Percentiles rank a stretch among this genome's conserved stretches.
phyloP scores from a whole-genome alignment of 129 eudicot species.

The Oenanthe sinensis region DNA sequence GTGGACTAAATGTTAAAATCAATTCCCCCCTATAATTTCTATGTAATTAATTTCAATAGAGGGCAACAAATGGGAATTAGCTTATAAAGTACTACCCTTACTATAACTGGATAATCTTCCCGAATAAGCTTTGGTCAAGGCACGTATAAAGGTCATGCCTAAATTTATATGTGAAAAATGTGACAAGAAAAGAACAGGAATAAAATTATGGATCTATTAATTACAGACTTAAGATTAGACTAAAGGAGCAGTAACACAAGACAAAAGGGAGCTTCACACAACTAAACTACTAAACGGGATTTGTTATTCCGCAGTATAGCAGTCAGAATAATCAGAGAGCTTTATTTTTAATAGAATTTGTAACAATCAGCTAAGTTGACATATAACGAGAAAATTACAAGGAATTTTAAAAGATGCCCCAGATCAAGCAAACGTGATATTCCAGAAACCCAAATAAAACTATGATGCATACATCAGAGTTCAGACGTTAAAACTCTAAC shows the following conservation, averaged over 20 bases:
- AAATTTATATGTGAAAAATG: not conserved
- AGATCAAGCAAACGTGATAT: not conserved
- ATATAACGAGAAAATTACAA: not conserved
- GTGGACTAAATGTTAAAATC: not conserved
- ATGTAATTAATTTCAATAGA: not conserved
- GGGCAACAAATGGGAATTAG: not conserved
- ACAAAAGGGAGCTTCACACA: not conserved
- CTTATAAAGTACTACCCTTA: not conserved
- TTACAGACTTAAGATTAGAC: not conserved
- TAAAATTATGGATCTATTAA: not conserved
- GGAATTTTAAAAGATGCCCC: not conserved
- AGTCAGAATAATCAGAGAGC: not conserved
- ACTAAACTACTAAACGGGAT: not conserved
- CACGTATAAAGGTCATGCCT: not conserved
- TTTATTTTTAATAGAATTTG: not conserved
- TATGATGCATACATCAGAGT: not conserved
- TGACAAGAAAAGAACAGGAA: not conserved
- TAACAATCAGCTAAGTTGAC: not conserved
- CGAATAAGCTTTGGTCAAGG: conserved; percentile 2
- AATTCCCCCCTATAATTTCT: not conserved
- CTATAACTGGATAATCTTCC: not conserved
- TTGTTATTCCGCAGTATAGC: not conserved
- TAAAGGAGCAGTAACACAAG: not conserved
- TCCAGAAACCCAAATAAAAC: not conserved
- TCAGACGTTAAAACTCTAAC: not conserved